These are phyloP conservation scores for Tuber magnatum DNA, from an alignment of 495 filamentous ascomycete genomes.

Conservation along the genomic window DNA sequence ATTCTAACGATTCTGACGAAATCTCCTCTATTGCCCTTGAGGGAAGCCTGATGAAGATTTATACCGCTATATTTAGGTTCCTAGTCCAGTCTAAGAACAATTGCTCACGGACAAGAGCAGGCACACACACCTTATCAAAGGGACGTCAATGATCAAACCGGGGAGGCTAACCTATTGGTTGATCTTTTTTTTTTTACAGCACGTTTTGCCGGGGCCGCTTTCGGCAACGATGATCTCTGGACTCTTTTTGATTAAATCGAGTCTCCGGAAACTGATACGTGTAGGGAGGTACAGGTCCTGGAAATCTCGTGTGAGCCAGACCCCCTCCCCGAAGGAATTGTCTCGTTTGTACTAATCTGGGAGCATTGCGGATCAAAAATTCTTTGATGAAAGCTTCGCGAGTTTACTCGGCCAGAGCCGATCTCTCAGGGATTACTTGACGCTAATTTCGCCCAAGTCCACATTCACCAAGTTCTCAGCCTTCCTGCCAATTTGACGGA, in stretches of 20 bases:
- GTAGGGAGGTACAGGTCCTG: neutral
- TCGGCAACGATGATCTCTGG: constrained; percentile 7
- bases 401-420: neutral
- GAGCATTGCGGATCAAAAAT: neutral
- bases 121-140: neutral
- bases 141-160: neutral
- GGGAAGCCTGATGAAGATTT: constrained; percentile 6
- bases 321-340: neutral
- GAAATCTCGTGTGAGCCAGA: neutral
- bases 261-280: neutral
- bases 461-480: neutral
- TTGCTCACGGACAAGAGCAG: neutral
- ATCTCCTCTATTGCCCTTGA: constrained; percentile 9
- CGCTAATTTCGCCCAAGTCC: neutral
- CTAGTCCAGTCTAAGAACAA: constrained; percentile 17
- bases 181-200: neutral
- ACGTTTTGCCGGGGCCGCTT: constrained; percentile 4
- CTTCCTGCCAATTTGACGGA: no score
- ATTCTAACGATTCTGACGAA: neutral
- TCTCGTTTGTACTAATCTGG: neutral
- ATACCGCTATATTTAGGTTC: constrained; percentile 18
- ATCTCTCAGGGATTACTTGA: neutral
- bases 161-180: neutral
- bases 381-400: neutral
- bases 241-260: constrained; percentile 7